Evolutionary conservation across 306 rosid genomes (phyloP), one percentile per base, ranked within the genome.

Genomic region (Adenanthera pavonina): DNA sequence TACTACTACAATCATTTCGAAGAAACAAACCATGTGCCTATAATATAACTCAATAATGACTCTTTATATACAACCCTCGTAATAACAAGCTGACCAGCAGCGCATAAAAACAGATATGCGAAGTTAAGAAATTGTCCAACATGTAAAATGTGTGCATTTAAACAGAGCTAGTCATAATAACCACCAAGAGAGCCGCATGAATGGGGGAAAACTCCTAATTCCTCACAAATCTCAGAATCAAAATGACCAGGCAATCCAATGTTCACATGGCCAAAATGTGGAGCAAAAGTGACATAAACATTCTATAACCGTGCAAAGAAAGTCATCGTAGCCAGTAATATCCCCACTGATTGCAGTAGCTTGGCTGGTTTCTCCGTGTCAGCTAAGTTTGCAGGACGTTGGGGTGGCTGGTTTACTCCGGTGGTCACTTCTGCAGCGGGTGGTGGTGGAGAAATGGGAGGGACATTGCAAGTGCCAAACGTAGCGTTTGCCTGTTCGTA

Each of bases 361-460:
- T 30, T 77, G 73, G 64, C 77, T 44, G 87, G 75, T 85, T 88
- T 80, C 48, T 74, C 83, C 41, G 34, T 51, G 62, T 72, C 64
- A 80, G 85, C 92, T 19, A 20, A n/a, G 81, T 65, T 88, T 51
- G 80, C 51, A 3, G 82, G 48, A 33, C 11, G n/a, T n/a, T 25
- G 71, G 5, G 82, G 0, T 2, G 70, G 75, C 35, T 87, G 47
- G 65, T 86, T n/a, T 19, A 40, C 76, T 19, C 14, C 40, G 15
- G 80, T 7, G 64, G 78, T 16, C 3, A 43, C 46, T 14, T 20
- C 84, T 0, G 92, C 69, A 16, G 97, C 97, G 1, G 99, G 99
- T 6, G 98, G 98, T 14, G 98, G 99, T 3, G 99, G 99, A 83
- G 99, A 85, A 75, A 92, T 78, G 5, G 78, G 88, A 74, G 98